Base-by-base conservation (phyloP, 257 asterid genomes). In the Rhazya stricta region DNA sequence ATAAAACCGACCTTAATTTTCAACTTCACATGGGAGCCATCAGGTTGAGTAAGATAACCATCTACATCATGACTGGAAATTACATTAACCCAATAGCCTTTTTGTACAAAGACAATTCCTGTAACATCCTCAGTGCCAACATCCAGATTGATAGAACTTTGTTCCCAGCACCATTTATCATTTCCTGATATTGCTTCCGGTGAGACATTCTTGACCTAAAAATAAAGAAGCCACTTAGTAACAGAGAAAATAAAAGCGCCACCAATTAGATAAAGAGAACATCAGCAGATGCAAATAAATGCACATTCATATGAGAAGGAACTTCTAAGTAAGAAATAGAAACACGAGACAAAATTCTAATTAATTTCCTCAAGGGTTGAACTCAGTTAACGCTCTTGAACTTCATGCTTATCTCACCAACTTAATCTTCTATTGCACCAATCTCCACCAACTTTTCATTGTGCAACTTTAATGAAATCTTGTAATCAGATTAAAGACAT, bases 161-260 rank as follows among this genome's bases (percentile, higher is more conserved):
- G 86, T 75, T 92, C 95, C 99, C 99, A 94, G 82, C 99, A 94
- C 99, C 97, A 94, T 75, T 73, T 85, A 82, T 92, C 99, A 85
- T 89, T 89, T 77, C 88, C 91, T 3, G 85, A 86, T 42, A 76
- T 57, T 42, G 80, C 68, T 78, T 77, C 84, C 12, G 88, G 89
- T 29, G 83, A 82, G 71, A 79, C 43, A 79, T 77, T 88, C 79
- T 81, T 91, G 77, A 90, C 97, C 98, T 94, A 74, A 39, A 80
- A 65, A 80, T 37, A 78, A 79, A 74, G 73, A 66, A 67, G 73
- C 71, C 56, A 70, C 53, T 73, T 72, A 81, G 25, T 11, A 43
- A 9, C 2, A 43, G 50, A 43, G 10, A 43, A n/a, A 39, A 10
- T 58, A 58, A 25, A 4, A 27, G 34, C 16, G 3, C 25, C 27